A percentile compares a stretch with the other conserved stretches of the same genome.
These are phyloP conservation scores for Torulaspora globosa DNA, from an alignment of 1,139 yeast species.

Conservation along the genomic window DNA sequence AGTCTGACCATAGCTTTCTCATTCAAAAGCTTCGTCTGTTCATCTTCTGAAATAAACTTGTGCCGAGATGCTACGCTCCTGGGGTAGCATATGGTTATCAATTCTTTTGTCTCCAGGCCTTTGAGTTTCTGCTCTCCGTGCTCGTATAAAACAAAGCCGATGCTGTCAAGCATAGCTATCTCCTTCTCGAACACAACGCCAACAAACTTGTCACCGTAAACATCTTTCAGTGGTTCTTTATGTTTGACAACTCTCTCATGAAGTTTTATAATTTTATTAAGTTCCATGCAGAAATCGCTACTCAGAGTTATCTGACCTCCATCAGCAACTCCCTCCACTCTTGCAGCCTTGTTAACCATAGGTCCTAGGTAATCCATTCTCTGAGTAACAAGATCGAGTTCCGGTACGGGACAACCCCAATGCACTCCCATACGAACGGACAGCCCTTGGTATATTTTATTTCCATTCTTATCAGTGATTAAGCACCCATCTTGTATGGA, in stretches of 20 bases:
- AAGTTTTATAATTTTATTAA: conserved; percentile 53
- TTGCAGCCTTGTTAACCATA: conserved; percentile 91
- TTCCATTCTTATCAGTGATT: conserved; percentile 63
- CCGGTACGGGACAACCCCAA: conserved; percentile 98
- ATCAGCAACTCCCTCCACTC: conserved; percentile 92
- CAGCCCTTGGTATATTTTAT: conserved; percentile 72
- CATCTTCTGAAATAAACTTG: conserved; percentile 31
- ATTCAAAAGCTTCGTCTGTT: conserved; percentile 26
- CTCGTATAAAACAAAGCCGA: conserved; percentile 66
- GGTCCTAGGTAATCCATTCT: conserved; percentile 99
- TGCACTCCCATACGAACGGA: conserved; percentile 97
- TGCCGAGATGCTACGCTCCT: conserved; percentile 55
- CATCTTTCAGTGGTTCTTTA: conserved; percentile 45
- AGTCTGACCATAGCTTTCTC: conserved; percentile 28
- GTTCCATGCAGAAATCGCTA: conserved; percentile 72
- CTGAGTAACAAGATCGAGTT: conserved; percentile 86
- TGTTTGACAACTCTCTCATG: conserved; percentile 47
- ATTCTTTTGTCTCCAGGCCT: conserved; percentile 92
- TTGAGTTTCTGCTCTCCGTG: conserved; percentile 87
- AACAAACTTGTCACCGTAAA: conserved; percentile 59
- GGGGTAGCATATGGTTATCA: conserved; percentile 76
- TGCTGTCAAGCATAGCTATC: conserved; percentile 57
- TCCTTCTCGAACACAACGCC: conserved; percentile 68
- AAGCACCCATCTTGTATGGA: conserved; percentile 83
- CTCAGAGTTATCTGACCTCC: conserved; percentile 96